phyloP scores from a whole-genome alignment of 345 rosid species.

The Camelina hispida region DNA sequence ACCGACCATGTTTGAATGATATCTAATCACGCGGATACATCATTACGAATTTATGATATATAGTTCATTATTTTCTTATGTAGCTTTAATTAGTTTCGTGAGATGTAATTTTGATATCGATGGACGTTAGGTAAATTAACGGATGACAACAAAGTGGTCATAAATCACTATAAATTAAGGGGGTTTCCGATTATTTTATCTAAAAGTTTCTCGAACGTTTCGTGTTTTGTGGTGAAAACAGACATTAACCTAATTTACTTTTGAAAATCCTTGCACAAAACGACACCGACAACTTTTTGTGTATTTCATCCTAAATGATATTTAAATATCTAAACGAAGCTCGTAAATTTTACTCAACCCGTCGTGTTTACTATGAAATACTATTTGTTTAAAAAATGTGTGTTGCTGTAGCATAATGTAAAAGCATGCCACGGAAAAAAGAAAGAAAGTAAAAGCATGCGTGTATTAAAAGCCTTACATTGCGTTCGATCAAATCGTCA shows the following conservation, averaged over 20 bases:
- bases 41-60: neutral
- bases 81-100: constrained; percentile 8
- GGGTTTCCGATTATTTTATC: neutral
- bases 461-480: constrained; percentile 29
- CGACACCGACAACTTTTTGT: constrained; percentile 33
- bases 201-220: constrained; percentile 17
- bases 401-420: constrained; percentile 8
- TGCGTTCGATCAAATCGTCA: constrained; percentile 33
- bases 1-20: constrained; percentile 24
- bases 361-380: constrained; percentile 22
- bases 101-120: constrained; percentile 2
- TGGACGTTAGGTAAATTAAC: neutral
- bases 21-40: neutral
- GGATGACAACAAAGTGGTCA: constrained; percentile 20
- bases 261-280: constrained; percentile 33
- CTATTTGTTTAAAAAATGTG: neutral
- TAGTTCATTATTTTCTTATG: neutral
- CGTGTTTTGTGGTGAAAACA: constrained; percentile 38
- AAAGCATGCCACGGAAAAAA: neutral
- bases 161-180: constrained; percentile 2
- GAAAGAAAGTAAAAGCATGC: neutral
- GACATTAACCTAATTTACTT: constrained; percentile 39
- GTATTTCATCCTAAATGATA: constrained; percentile 27
- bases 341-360: constrained; percentile 20
- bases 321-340: constrained; percentile 6